A percentile compares a stretch with the other conserved stretches of the same genome.
Conservation (phyloP, 306 rosid genomes). For the Fragaria vesca region DNA sequence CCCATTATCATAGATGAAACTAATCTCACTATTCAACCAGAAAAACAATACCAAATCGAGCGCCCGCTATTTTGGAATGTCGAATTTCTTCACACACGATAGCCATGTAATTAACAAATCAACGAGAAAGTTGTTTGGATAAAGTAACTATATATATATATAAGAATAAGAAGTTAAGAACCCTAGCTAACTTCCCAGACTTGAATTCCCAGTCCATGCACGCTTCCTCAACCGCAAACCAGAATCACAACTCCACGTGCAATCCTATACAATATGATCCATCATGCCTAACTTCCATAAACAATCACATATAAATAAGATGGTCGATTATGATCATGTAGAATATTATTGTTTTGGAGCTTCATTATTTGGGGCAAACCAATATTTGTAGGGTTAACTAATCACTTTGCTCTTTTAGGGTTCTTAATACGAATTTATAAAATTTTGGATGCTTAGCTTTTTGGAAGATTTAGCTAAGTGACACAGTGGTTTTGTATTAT, state of each 20-base stretch:
- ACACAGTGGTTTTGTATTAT: neutral
- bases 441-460: neutral
- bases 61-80: neutral
- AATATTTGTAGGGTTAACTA: neutral
- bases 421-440: neutral
- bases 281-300: neutral
- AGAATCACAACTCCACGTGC: neutral
- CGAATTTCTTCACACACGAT: neutral
- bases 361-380: conserved; percentile 5
- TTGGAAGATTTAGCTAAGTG: neutral
- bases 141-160: neutral
- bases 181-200: conserved; percentile 3
- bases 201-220: neutral
- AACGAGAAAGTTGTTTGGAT: neutral
- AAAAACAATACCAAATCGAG: neutral
- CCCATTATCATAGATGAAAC: neutral
- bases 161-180: neutral
- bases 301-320: neutral
- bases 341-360: neutral
- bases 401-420: neutral
- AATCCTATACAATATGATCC: neutral
- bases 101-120: neutral
- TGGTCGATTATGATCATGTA: neutral
- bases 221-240: neutral
- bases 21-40: neutral